Base-by-base conservation (phyloP, 2,329 filamentous ascomycete genomes). In the Westerdykella ornata region DNA sequence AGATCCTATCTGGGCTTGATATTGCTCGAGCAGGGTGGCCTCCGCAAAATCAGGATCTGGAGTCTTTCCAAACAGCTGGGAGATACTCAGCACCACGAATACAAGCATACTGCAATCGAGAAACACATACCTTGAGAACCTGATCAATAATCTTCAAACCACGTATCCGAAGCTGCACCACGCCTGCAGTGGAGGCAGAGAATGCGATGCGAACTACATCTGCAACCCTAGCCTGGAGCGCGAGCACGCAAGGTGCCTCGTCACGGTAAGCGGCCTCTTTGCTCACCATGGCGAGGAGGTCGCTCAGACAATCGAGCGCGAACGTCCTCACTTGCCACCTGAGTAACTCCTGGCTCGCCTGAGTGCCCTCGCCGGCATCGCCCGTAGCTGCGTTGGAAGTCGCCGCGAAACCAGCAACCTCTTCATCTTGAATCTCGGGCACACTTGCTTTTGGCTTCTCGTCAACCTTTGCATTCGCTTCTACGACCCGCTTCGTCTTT, bases 41-140 rank as follows among this genome's bases (percentile, higher is more conserved):
- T 98, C 92, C n/a, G 90, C 80, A 60, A 98, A 98, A 62, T 98
- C 92, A 0, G 92, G 94, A 67, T 98, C 92, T 1, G 90, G 86
- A 1, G 86, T 88, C 60, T 88, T 90, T 40, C 92, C 92, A 69
- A 98, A 98, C 74, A 96, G 88, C 72, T 76, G 42, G 4, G 17
- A 3, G 6, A 17, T 5, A 13, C 40, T 54, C 30, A 51, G 42
- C 34, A 28, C 43, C 38, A 42, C 42, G n/a, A 31, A 6, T 35
- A 37, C 22, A 28, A 38, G 16, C 17, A 11, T 14, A 32, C 2
- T 42, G 37, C 18, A 11, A 5, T 8, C 31, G 7, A 14, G 29
- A 15, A 22, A 39, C 40, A 30, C 42, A 13, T 59, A 75, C 73
- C 60, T 89, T 94, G 38, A 98, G 72, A 8, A 97, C 81, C 43